Evolutionary conservation across 768 basidiomycete species (phyloP), one percentile per base, ranked within the genome.

Genomic region (Xerocomus spinulosus): DNA sequence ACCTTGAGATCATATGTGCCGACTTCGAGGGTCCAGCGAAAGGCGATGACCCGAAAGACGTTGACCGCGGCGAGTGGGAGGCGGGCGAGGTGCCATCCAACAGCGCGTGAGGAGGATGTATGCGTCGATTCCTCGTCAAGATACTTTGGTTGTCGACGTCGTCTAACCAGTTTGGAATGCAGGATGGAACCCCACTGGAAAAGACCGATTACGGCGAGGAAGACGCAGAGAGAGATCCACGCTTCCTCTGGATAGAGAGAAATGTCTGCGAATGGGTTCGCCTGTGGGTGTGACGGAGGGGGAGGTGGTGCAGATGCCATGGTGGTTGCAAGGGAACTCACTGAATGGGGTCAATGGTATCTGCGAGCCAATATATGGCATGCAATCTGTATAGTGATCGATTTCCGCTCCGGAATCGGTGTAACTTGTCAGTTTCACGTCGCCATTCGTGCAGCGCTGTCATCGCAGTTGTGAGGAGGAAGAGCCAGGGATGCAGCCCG

Each of bases 21-120:
- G 18, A 79, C 64, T 14, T 74, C 68, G 29, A 81, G 49, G 4
- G 70, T 73, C 58, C 67, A 69, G 13, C 80, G 75, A 56, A 80
- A 81, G 7, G 73, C 71, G 17, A 74, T 47, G 18, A 79, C 73
- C 18, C 73, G 71, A 60, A 79, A 80, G 7, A 60, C 61, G 12
- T 77, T 70, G 28, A 69, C 59, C 18, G 69, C 24, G 2, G 73
- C 75, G n/a, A 56, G 50, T 1, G 71, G 69, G 9, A 73, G 47
- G 24, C 70, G 67, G 25, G 57, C 33, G 67, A 73, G 49, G 64
- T 71, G 64, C 75, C 76, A 9, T 54, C 62, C 17, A 63, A 64
- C 5, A 18, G 10, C 10, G 58, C 49, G 38, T 6, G n/a, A 23
- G 23, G 39, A 9, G 39, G 54, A 43, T 2, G 43, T 2, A n/a